Base-by-base conservation (phyloP, 2,329 filamentous ascomycete genomes). In the Cytospora leucostoma region DNA sequence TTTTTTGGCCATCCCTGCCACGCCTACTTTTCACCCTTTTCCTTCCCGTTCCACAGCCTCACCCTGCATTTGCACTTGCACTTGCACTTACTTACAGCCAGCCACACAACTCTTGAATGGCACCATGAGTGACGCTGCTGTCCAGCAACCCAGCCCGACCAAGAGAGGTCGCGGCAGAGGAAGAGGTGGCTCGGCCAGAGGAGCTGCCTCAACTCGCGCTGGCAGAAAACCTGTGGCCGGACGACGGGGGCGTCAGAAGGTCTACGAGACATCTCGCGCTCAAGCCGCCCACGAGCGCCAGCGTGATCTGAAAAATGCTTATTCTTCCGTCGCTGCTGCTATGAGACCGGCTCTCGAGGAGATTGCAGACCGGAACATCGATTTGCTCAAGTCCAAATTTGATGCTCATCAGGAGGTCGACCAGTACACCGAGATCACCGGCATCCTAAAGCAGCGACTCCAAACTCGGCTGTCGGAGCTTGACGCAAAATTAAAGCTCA, bases 301-400 rank as follows among this genome's bases (percentile, higher is more conserved):
- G 71, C 81, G 88, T 68, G 83, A 89, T 68, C 79, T 91, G 69
- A 88, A 88, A 73, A 84, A 85, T 62, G 80, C 80, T 32, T 91
- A 85, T 74, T 81, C 85, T n/a, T 78, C 82, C 63, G 82, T 91
- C 58, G 82, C 85, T 64, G 82, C 84, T 68, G 80, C 83, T 35
- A 75, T 90, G 69, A 90, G 89, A 73, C 84, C 84, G 17, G 81
- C 86, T 11, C 78, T 90, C 15, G 85, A 87, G 64, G 87, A 90
- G 70, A 78, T 92, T 21, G 86, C 87, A 19, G 83, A 85, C 59
- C 81, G 85, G 38, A 82, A 78, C 58, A 75, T 88, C 63, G 83
- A 86, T 56, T 79, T 82, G 64, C 75, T 90, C 64, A 78, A 85
- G 66, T 77, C 81, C 56, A 79, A 86, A 58, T 78, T 82, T 8